phyloP scores from a whole-genome alignment of 1,284 basidiomycete genomes.

The Xerocomus minutiporus region DNA sequence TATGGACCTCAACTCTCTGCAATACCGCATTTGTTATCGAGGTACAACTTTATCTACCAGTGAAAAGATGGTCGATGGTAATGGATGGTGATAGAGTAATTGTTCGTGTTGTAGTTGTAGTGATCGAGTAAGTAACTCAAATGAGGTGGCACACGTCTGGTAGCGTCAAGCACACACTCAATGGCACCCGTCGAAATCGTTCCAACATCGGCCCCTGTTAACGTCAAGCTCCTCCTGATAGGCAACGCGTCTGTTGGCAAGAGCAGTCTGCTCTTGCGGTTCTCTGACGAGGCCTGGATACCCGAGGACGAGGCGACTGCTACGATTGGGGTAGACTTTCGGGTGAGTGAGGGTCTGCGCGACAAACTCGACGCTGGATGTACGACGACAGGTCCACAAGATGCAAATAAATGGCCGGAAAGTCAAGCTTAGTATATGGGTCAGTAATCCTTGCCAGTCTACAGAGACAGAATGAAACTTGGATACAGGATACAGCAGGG shows the following conservation, averaged over 20 bases:
- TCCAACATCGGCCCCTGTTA: slow-evolving; percentile 18
- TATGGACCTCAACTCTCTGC: slow-evolving; percentile 83
- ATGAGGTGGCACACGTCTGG: slow-evolving; percentile 13
- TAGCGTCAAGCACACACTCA: slow-evolving; percentile 2
- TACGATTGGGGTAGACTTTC: slow-evolving; percentile 87
- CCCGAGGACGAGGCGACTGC: slow-evolving; percentile 92
- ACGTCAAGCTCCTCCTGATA: slow-evolving; percentile 68
- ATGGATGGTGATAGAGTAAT: slow-evolving; percentile 8
- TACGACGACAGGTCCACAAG: slow-evolving; percentile 62
- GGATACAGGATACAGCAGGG: slow-evolving; percentile 77
- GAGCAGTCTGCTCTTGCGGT: slow-evolving; percentile 86
- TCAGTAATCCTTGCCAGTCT: slow-evolving; percentile 31
- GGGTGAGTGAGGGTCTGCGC: slow-evolving; percentile 43
- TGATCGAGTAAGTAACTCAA: slow-evolving; percentile 21
- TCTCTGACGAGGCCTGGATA: slow-evolving; percentile 95
- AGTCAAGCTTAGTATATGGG: slow-evolving; percentile 82
- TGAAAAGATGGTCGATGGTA: slow-evolving; percentile 22
- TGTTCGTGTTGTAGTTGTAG: slow-evolving; percentile 7
- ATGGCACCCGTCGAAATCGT: slow-evolving; percentile 22
- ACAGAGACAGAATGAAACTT: background rate
- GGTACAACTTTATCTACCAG: slow-evolving; percentile 76
- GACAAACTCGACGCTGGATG: background rate
- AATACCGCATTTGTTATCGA: slow-evolving; percentile 89
- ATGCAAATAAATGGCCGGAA: slow-evolving; percentile 77
- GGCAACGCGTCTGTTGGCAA: slow-evolving; percentile 92